These are phyloP conservation scores for Coemansia erecta DNA, from an alignment of 192 early-diverging fungal species.

Conservation along the genomic window DNA sequence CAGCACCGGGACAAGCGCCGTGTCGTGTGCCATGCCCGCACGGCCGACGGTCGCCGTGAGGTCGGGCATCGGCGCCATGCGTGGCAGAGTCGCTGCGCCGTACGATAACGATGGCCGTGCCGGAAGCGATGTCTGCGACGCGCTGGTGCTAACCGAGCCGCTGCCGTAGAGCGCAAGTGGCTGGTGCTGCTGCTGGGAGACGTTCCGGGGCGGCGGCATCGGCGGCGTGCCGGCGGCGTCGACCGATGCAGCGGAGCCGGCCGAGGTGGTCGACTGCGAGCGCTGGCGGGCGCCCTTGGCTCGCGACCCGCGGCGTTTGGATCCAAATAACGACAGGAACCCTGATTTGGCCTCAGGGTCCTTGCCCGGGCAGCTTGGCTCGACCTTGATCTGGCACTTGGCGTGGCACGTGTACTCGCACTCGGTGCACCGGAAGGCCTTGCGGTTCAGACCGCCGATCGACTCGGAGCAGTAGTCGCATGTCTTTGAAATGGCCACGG, in stretches of 20 bases:
- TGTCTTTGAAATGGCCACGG: constrained; percentile 37
- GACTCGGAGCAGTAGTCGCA: constrained; percentile 52
- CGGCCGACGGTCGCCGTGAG: too few relatives aligned
- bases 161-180: not conserved
- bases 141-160: not conserved
- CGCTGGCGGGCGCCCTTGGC: constrained; percentile 13
- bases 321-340: constrained; percentile 39
- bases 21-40: not conserved
- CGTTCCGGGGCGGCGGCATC: not conserved
- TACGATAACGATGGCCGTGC: not conserved
- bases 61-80: not conserved
- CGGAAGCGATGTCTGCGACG: constrained; percentile 10
- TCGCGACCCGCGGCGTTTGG: constrained; percentile 22
- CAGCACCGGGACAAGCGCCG: constrained; percentile 9
- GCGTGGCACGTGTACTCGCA: constrained; percentile 49
- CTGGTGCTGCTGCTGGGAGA: not conserved
- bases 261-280: constrained; percentile 19
- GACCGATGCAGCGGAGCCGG: not conserved
- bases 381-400: constrained; percentile 48
- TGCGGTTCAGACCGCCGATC: constrained; percentile 42
- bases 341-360: constrained; percentile 36
- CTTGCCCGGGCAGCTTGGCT: constrained; percentile 34
- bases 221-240: not conserved
- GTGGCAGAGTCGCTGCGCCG: constrained; percentile 8
- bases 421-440: constrained; percentile 30